Percentiles rank a stretch among this genome's conserved stretches.
Conservation (phyloP, 2,329 filamentous ascomycete genomes). For the Talaromyces sp. region DNA sequence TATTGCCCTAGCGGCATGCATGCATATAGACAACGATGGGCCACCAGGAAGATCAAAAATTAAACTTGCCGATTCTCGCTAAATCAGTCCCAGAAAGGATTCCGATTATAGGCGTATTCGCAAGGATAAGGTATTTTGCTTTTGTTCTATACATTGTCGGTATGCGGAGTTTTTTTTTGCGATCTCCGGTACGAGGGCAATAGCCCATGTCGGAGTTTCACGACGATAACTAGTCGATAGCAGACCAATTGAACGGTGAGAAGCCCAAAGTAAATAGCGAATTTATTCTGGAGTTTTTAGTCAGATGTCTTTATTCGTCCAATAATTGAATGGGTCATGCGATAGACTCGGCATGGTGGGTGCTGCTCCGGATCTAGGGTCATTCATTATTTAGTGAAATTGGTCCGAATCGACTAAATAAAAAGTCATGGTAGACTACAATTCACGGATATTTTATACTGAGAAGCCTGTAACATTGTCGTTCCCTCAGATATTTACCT, state of each 20-base stretch:
- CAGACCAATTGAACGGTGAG: background rate
- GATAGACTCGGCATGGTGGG: background rate
- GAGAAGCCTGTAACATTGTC: background rate
- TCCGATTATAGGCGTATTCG: background rate
- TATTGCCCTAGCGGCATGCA: background rate
- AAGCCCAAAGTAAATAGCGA: background rate
- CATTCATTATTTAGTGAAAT: background rate
- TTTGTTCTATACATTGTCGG: background rate
- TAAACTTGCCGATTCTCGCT: background rate
- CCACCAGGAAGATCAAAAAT: background rate
- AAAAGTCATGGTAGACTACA: background rate
- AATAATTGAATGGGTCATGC: background rate
- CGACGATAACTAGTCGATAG: background rate
- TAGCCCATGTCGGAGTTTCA: background rate
- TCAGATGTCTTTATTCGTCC: background rate
- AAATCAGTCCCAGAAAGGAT: too few species aligned
- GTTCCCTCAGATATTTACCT: background rate
- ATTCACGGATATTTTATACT: background rate
- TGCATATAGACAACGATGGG: background rate
- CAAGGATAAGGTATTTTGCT: background rate
- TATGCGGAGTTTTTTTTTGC: background rate
- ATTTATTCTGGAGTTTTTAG: background rate
- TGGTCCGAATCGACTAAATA: background rate
- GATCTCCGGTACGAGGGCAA: background rate
- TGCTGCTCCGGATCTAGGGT: background rate